Conservation (phyloP, 1,284 basidiomycete genomes). For the Marasmius sp. region DNA sequence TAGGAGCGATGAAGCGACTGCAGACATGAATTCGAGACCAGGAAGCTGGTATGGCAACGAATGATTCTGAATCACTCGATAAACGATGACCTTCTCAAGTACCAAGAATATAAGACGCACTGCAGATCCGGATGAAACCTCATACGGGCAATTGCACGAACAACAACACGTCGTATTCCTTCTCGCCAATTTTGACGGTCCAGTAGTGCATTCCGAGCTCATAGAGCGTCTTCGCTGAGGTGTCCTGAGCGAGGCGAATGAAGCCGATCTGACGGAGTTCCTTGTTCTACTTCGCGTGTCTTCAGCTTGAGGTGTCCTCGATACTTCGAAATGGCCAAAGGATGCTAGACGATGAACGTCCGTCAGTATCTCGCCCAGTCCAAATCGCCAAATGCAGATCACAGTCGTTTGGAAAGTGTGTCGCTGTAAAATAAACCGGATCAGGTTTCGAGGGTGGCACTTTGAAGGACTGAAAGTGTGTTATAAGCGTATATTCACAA, state of each 20-base stretch:
- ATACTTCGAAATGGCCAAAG: background rate
- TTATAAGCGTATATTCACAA: background rate
- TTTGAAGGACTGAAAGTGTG: background rate
- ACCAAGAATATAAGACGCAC: background rate
- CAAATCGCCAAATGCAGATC: background rate
- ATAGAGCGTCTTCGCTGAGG: background rate
- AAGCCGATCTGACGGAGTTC: background rate
- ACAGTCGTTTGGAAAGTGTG: background rate
- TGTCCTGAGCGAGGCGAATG: background rate
- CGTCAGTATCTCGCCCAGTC: background rate
- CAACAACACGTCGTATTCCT: background rate
- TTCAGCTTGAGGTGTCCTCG: background rate
- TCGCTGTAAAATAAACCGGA: background rate
- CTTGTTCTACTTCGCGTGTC: background rate
- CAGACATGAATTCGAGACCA: background rate
- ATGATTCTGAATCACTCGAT: background rate
- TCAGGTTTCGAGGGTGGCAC: constrained; percentile 3
- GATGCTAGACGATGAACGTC: background rate
- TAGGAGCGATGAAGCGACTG: background rate
- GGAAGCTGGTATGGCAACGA: constrained; percentile 1
- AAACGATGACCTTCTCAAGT: background rate
- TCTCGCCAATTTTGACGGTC: background rate
- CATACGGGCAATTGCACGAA: background rate
- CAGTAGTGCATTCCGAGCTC: background rate
- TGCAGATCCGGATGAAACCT: background rate